Evolutionary conservation across 768 basidiomycete species (phyloP).

Genomic region (Rhodotorula diobovata): DNA sequence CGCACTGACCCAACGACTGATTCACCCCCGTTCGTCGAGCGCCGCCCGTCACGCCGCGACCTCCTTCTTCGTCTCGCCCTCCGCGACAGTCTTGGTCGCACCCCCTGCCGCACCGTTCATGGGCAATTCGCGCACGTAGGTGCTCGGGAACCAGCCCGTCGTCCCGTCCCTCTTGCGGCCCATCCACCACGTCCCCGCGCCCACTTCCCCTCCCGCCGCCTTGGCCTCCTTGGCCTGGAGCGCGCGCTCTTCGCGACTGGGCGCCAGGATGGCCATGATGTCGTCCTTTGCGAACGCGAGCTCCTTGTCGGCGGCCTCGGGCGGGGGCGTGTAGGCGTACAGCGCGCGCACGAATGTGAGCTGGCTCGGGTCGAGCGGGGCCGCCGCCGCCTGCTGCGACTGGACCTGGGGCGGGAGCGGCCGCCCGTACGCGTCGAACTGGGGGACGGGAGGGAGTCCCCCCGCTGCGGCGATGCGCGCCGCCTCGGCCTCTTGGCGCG

Average conservation of each 20-base stretch:
- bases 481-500: slow-evolving; percentile 51
- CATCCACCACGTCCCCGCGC: slow-evolving; percentile 84
- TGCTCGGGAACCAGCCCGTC: slow-evolving; percentile 90
- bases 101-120: slow-evolving; percentile 9
- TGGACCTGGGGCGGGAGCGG: slow-evolving; percentile 8
- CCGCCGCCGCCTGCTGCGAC: neutral
- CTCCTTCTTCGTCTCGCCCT: neutral
- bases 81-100: neutral
- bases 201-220: slow-evolving; percentile 55
- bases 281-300: slow-evolving; percentile 78
- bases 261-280: slow-evolving; percentile 84
- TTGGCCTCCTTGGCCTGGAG: slow-evolving; percentile 8
- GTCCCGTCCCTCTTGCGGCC: slow-evolving; percentile 85
- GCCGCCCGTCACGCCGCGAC: too few relatives aligned
- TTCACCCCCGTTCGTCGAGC: too few relatives aligned
- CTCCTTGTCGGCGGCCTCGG: slow-evolving; percentile 63
- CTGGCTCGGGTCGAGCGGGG: slow-evolving; percentile 61
- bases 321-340: slow-evolving; percentile 64
- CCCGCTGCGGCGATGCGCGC: slow-evolving; percentile 47
- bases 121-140: slow-evolving; percentile 60
- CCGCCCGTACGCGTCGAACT: slow-evolving; percentile 43
- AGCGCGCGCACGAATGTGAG: slow-evolving; percentile 78
- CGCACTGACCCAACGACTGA: too few relatives aligned
- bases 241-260: slow-evolving; percentile 43
- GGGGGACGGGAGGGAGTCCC: slow-evolving; percentile 47